Evolutionary conservation across 257 asterid genomes (phyloP), one percentile per base, ranked within the genome.

Genomic region (Solanum peruvianum): DNA sequence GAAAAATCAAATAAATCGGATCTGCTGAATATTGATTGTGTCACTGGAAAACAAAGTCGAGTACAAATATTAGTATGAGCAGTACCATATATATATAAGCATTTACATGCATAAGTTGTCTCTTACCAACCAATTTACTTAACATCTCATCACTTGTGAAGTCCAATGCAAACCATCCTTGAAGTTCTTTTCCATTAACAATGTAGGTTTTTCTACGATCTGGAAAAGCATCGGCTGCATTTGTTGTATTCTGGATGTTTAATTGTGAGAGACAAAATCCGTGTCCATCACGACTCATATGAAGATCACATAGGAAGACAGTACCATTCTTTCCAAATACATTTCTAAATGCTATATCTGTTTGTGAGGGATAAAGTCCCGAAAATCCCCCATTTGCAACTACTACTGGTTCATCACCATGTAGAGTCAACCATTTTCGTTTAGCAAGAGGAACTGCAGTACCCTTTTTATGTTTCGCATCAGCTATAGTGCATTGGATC

Each of bases 131-230:
- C 11, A 96, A 92, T 4, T 93, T 94, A 4, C 88, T 86, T n/a
- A 91, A 87, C 58, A 95, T 84, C 14, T 85, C 66, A 3, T 89
- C 66, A 76, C 92, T 91, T 4, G 88, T 47, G 84, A 92, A 94
- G 85, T 95, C 99, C 85, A 95, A 47, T 6, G 98, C 98, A 77
- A 93, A 95, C 90, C 91, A 95, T 56, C 99, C 99, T 37, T 67
- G 88, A 37, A 90, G 27, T 21, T 91, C 90, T 71, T 81, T 89
- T 37, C 98, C 98, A 69, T 95, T 86, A 25, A 96, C 49, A 27
- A 87, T 88, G 90, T 95, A 93, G 6, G 89, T 87, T 89, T 92
- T 96, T 41, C 84, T 89, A 64, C 93, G 90, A 66, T 94, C 80
- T 0, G 95, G 98, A 87, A 91, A 93, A 16, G 85, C 29, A 1